phyloP scores from a whole-genome alignment of 2,329 filamentous ascomycete species.

The Phyllosticta citriasiana region DNA sequence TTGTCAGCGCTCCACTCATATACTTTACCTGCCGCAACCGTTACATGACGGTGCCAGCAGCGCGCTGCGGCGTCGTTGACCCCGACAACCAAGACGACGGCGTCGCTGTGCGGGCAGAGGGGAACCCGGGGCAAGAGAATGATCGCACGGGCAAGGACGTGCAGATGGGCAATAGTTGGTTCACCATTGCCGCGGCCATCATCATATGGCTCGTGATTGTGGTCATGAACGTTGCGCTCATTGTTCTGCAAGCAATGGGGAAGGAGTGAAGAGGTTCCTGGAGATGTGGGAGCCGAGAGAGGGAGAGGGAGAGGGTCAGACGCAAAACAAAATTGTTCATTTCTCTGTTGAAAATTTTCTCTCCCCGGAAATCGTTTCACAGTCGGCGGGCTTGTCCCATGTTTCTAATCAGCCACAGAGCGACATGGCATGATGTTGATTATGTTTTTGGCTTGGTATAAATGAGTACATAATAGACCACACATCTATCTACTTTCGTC shows the following conservation, averaged over 20 bases:
- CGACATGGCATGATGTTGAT: too few relatives aligned
- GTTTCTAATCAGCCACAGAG: too few relatives aligned
- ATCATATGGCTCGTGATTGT: slow-evolving; percentile 65
- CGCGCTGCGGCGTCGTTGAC: neutral
- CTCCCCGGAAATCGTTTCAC: too few relatives aligned
- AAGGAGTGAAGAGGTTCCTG: neutral
- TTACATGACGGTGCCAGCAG: slow-evolving; percentile 61
- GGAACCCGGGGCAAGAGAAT: slow-evolving; percentile 6
- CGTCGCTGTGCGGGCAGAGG: slow-evolving; percentile 10
- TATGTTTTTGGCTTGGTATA: too few relatives aligned
- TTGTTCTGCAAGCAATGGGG: slow-evolving; percentile 56
- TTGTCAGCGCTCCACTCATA: slow-evolving; percentile 72
- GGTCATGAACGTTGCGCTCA: slow-evolving; percentile 67
- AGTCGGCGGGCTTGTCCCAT: too few relatives aligned
- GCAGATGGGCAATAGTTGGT: slow-evolving; percentile 65
- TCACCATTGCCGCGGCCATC: slow-evolving; percentile 47
- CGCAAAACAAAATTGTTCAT: too few relatives aligned
- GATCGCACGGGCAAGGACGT: slow-evolving; percentile 20
- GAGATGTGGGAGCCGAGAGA: neutral
- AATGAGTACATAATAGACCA: too few relatives aligned
- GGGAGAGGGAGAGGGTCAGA: neutral
- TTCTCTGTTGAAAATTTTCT: neutral
- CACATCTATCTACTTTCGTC: too few relatives aligned
- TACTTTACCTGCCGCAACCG: slow-evolving; percentile 72
- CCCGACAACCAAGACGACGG: slow-evolving; percentile 2